phyloP scores from a whole-genome alignment of 805 yeast genomes.

The Candida hungchunana region DNA sequence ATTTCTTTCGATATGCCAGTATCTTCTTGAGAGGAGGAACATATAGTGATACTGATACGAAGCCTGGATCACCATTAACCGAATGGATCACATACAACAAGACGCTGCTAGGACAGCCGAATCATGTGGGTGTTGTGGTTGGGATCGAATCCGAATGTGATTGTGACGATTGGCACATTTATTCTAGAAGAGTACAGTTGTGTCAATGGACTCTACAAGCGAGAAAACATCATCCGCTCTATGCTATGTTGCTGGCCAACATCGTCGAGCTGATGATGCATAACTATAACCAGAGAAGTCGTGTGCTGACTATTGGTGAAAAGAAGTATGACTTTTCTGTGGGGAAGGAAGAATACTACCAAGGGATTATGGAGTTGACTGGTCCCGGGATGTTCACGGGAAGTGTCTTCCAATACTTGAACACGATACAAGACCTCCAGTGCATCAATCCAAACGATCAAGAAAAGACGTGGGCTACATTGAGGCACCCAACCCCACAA shows the following conservation, averaged over 20 bases:
- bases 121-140: slow-evolving; percentile 50
- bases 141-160: slow-evolving; percentile 53
- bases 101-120: slow-evolving; percentile 9
- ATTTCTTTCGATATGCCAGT: slow-evolving; percentile 51
- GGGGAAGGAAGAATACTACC: slow-evolving; percentile 55
- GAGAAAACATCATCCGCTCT: slow-evolving; percentile 57
- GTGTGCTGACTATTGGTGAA: slow-evolving; percentile 24
- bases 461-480: slow-evolving; percentile 1
- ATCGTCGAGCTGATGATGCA: slow-evolving; percentile 49
- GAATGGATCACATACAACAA: slow-evolving; percentile 47
- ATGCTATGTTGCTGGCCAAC: slow-evolving; percentile 48
- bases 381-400: slow-evolving; percentile 53
- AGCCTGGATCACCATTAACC: slow-evolving; percentile 44
- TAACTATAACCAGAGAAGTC: slow-evolving; percentile 29
- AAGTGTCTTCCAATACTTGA: slow-evolving; percentile 20
- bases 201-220: slow-evolving; percentile 62
- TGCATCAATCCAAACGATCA: slow-evolving; percentile 15
- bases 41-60: slow-evolving; percentile 59
- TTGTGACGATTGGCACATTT: slow-evolving; percentile 49
- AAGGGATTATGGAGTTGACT: slow-evolving; percentile 53
- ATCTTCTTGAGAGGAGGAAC: slow-evolving; percentile 54
- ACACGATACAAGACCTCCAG: slow-evolving; percentile 4
- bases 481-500: slow-evolving; percentile 9
- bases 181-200: slow-evolving; percentile 52
- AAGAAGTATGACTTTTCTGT: slow-evolving; percentile 32